Base-by-base conservation (phyloP, 2,329 filamentous ascomycete species). In the Fusarium praegraminearum region DNA sequence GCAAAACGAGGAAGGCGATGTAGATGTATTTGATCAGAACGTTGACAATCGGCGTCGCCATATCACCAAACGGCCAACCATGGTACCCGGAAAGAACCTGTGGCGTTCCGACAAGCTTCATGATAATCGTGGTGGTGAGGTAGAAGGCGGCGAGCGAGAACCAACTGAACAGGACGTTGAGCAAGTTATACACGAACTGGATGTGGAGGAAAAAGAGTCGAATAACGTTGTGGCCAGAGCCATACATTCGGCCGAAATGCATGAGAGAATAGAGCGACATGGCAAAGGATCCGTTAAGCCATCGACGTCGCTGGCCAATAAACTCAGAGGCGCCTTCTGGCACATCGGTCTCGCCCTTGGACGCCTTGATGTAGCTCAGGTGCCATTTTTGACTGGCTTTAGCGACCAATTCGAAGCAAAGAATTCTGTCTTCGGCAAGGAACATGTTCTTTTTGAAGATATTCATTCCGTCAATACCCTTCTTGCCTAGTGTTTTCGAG, bases 401-500 rank as follows among this genome's bases (percentile, higher is more conserved):
- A 8, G 71, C 71, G 20, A 73, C 71, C 7, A 73, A 57, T 45
- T 73, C 71, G 52, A 73, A 73, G 58, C 71, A 73, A 3, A 73
- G 71, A 40, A 73, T 73, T 35, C 71, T 60, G 26, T 73, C 71
- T 51, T 73, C 71, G 46, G 71, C 71, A 44, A 73, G 52, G 35
- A 73, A 73, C 71, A 73, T 73, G 59, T 73, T 73, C 69, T 73
- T 73, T 59, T 73, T 73, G 67, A 73, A 73, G 45, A 73, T 73
- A 7, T 73, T 73, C 71, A 73, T 73, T 12, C 71, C 71, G 33
- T 73, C 71, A 15, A 73, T 73, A 24, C 71, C 71, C 64, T 73
- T 73, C 58, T 73, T 73, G 50, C 71, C 71, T 8, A 73, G 44
- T 3, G 69, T 51, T 38, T 73, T 73, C 9, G 71, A 73, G 12